Evolutionary conservation across 805 yeast genomes (phyloP).

Genomic region (Peterozyma xylosa): DNA sequence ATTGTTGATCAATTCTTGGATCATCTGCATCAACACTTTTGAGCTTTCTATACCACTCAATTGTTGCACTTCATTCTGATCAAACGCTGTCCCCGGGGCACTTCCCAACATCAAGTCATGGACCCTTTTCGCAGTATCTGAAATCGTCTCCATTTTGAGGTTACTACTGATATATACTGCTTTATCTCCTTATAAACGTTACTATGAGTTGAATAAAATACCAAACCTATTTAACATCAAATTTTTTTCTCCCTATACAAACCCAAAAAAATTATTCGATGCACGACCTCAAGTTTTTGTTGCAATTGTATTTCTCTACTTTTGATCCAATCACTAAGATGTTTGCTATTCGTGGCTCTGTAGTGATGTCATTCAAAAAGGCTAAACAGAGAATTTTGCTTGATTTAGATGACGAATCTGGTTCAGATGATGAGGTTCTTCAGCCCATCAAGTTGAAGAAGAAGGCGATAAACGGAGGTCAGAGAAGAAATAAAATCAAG

Average conservation of each 20-base stretch:
- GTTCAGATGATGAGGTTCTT: background rate
- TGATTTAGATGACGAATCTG: background rate
- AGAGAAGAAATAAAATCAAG: background rate
- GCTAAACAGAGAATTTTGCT: background rate
- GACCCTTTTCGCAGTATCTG: conserved; percentile 45
- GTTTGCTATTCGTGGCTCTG: no score
- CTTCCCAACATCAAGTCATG: conserved; percentile 57
- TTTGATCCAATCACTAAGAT: no score
- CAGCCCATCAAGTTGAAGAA: background rate
- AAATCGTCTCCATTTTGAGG: conserved; percentile 10
- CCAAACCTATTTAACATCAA: no score
- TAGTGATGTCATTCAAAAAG: background rate
- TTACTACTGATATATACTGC: no score
- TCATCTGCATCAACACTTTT: conserved; percentile 29
- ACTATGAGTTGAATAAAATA: no score
- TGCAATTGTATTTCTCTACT: no score
- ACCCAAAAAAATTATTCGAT: no score
- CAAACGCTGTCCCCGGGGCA: conserved; percentile 41
- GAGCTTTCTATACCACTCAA: conserved; percentile 35
- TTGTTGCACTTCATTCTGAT: conserved; percentile 62
- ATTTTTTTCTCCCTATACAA: no score
- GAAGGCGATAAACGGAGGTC: background rate
- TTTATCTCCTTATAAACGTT: no score
- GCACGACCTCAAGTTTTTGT: no score
- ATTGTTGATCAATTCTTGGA: conserved; percentile 37